These are phyloP conservation scores for Lachnellula subtilissima DNA, from an alignment of 2,329 filamentous ascomycete genomes.

Conservation along the genomic window DNA sequence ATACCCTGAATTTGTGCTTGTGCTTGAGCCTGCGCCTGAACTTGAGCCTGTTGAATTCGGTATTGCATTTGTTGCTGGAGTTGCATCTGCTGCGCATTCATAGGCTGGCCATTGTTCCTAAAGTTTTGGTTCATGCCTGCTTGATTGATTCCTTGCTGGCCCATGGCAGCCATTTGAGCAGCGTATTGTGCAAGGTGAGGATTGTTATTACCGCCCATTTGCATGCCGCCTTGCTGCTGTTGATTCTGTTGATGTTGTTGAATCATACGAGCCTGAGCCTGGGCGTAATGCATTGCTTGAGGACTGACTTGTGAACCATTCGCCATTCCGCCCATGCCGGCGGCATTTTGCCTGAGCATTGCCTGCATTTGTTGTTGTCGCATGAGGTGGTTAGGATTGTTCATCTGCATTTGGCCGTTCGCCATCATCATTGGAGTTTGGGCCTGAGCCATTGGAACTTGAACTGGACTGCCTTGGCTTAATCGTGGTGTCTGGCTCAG, in stretches of 20 bases:
- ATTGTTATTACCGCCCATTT: conserved; percentile 4
- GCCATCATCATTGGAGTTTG: conserved; percentile 53
- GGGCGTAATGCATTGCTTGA: conserved; percentile 3
- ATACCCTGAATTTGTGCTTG: conserved; percentile 31
- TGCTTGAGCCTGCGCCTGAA: conserved; percentile 12
- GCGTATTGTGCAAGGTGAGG: conserved; percentile 19
- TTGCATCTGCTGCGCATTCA: conserved; percentile 33
- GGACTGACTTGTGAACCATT: conserved; percentile 32
- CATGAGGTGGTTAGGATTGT: conserved; percentile 30
- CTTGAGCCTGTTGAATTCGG: conserved; percentile 23
- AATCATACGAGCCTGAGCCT: background rate
- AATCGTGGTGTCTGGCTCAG: conserved; percentile 57
- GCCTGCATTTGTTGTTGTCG: conserved; percentile 26
- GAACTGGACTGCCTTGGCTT: conserved; percentile 57
- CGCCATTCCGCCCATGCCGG: conserved; percentile 33
- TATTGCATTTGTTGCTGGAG: conserved; percentile 16
- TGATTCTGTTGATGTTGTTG: conserved; percentile 28
- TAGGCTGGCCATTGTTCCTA: conserved; percentile 32
- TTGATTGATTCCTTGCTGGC: conserved; percentile 17
- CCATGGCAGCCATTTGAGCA: conserved; percentile 21
- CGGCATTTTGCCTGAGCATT: conserved; percentile 25
- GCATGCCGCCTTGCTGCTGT: conserved; percentile 21
- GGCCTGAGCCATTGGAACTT: conserved; percentile 53
- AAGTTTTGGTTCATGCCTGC: conserved; percentile 27
- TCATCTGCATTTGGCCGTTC: conserved; percentile 30